A percentile compares a stretch with the other conserved stretches of the same genome.
Conservation (phyloP, 164 flowering plant genomes). For the Vitis rotundifolia region DNA sequence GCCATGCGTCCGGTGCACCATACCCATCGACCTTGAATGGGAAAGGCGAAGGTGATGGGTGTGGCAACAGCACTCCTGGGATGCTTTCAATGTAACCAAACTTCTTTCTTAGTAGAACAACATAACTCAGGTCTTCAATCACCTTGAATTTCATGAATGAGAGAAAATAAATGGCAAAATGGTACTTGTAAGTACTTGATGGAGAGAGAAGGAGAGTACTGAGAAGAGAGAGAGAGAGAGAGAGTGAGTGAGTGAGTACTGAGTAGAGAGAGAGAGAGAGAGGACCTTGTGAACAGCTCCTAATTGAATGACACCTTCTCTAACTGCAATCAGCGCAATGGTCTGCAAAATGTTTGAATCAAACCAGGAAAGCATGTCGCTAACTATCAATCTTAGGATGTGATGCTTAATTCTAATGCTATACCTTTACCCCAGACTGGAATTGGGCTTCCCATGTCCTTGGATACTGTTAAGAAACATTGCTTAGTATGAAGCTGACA, state of each 20-base stretch:
- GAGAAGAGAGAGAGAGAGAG: slow-evolving; percentile 9
- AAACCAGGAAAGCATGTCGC: not conserved
- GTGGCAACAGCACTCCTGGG: slow-evolving; percentile 93
- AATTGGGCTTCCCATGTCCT: slow-evolving; percentile 99
- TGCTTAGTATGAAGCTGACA: not conserved
- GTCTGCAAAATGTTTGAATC: slow-evolving; percentile 55
- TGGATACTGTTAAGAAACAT: slow-evolving; percentile 59
- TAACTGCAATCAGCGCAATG: slow-evolving; percentile 89
- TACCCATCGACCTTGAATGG: slow-evolving; percentile 46
- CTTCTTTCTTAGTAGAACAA: slow-evolving; percentile 72
- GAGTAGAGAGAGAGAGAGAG: slow-evolving; percentile 22
- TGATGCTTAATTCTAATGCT: not conserved
- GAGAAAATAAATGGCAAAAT: not conserved
- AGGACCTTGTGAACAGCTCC: slow-evolving; percentile 82
- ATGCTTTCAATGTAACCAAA: slow-evolving; percentile 89
- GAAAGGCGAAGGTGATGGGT: slow-evolving; percentile 78
- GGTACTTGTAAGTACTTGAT: too few relatives aligned
- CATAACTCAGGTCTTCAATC: slow-evolving; percentile 80
- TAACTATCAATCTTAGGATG: not conserved
- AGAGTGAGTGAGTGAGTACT: not conserved
- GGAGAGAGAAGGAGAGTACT: not conserved
- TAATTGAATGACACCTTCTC: slow-evolving; percentile 92
- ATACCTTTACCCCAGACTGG: slow-evolving; percentile 92
- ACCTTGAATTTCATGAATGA: slow-evolving; percentile 40
- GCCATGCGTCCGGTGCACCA: slow-evolving; percentile 45